phyloP scores from a whole-genome alignment of 176 grass and related monocot genomes.

The Eleusine coracana region DNA sequence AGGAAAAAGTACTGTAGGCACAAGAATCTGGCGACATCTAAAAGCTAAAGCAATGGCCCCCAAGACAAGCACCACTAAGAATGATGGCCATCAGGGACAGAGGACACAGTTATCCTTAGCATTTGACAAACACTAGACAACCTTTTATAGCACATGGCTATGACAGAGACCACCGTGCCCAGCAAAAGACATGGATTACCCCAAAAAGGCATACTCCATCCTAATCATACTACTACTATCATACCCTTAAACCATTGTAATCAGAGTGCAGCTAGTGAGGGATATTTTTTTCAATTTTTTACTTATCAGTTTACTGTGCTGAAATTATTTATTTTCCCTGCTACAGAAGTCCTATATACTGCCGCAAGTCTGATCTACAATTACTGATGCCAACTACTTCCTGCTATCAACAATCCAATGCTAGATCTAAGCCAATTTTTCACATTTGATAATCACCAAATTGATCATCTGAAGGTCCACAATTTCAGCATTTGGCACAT shows the following conservation, averaged over 20 bases:
- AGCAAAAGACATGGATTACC: slow-evolving; percentile 34
- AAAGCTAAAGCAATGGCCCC: slow-evolving; percentile 45
- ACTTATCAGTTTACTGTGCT: background rate
- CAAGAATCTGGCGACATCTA: slow-evolving; percentile 39
- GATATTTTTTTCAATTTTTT: background rate
- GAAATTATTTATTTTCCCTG: background rate
- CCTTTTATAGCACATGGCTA: slow-evolving; percentile 49
- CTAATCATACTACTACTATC: slow-evolving; percentile 36
- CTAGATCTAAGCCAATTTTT: slow-evolving; percentile 19
- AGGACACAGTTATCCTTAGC: slow-evolving; percentile 45
- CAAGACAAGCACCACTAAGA: slow-evolving; percentile 35
- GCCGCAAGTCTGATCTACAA: background rate
- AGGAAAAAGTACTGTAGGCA: slow-evolving; percentile 38
- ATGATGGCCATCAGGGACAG: slow-evolving; percentile 44
- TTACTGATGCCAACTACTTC: background rate
- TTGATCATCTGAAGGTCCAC: background rate
- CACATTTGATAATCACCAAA: background rate
- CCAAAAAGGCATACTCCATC: slow-evolving; percentile 37
- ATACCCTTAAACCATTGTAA: slow-evolving; percentile 27
- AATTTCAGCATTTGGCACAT: background rate
- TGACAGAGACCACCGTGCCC: slow-evolving; percentile 39
- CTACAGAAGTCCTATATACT: background rate
- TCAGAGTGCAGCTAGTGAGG: background rate
- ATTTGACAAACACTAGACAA: slow-evolving; percentile 43
- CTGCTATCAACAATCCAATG: slow-evolving; percentile 19